Percentiles rank a stretch among this genome's conserved stretches.
Evolutionary conservation across 306 rosid species (phyloP).

Genomic region (Glycine soja): DNA sequence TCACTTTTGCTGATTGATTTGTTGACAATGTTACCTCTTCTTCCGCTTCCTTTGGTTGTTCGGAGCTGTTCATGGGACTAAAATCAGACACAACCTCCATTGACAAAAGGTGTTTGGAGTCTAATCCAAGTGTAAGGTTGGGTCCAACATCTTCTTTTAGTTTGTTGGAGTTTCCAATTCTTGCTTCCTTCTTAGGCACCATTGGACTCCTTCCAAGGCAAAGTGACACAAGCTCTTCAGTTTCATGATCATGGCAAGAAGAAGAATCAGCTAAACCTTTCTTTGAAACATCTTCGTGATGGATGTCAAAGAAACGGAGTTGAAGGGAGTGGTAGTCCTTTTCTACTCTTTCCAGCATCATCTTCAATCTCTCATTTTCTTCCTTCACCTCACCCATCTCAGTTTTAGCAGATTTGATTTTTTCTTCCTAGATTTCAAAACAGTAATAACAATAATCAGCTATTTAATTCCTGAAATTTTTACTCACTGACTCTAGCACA

Average conservation of each 20-base stretch:
- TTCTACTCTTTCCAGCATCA: constrained; percentile 54
- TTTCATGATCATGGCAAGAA: constrained; percentile 41
- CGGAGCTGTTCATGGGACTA: constrained; percentile 57
- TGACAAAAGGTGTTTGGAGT: constrained; percentile 47
- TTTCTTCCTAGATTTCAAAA: constrained; percentile 55
- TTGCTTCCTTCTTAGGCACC: constrained; percentile 47
- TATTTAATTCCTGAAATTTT: background rate
- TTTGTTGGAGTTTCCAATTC: constrained; percentile 21
- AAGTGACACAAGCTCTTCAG: constrained; percentile 65
- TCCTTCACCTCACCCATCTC: constrained; percentile 77
- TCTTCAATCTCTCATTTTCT: constrained; percentile 80
- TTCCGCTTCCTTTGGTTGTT: constrained; percentile 60
- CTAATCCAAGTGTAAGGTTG: constrained; percentile 62
- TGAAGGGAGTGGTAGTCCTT: constrained; percentile 72
- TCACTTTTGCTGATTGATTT: constrained; percentile 45
- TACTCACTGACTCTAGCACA: no score
- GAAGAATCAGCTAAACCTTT: constrained; percentile 24
- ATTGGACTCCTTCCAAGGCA: constrained; percentile 64
- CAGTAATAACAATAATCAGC: background rate
- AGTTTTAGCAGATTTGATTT: constrained; percentile 56
- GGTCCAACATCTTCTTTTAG: constrained; percentile 50
- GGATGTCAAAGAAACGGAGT: constrained; percentile 57
- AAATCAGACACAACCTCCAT: constrained; percentile 47
- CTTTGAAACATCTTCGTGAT: constrained; percentile 49
- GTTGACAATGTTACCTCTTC: constrained; percentile 6